Percentiles rank a stretch among this genome's conserved stretches.
These are phyloP conservation scores for Candida sojae DNA, from an alignment of 1,139 yeast genomes.

Conservation along the genomic window DNA sequence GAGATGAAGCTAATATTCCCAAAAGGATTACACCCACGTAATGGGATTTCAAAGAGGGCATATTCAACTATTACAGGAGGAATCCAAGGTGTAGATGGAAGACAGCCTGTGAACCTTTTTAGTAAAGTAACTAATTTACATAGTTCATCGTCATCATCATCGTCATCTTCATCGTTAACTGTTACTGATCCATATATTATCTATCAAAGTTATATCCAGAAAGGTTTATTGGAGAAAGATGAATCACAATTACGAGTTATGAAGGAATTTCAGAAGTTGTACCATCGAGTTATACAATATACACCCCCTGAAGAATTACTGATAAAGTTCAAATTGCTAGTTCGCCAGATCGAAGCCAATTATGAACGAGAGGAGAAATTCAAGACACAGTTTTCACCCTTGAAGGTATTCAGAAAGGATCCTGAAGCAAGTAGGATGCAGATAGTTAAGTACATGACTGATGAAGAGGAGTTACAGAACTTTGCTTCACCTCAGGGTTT, in stretches of 20 bases:
- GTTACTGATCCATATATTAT: slow-evolving; percentile 66
- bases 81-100: slow-evolving; percentile 37
- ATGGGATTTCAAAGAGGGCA: background rate
- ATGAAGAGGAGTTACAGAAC: slow-evolving; percentile 62
- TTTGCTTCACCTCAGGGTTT: slow-evolving; percentile 66
- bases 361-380: slow-evolving; percentile 23
- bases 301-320: slow-evolving; percentile 54
- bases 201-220: slow-evolving; percentile 54
- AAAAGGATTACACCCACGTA: background rate
- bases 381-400: slow-evolving; percentile 11
- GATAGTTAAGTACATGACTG: slow-evolving; percentile 53
- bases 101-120: slow-evolving; percentile 23
- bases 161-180: slow-evolving; percentile 24
- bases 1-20: background rate
- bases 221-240: slow-evolving; percentile 55
- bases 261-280: slow-evolving; percentile 64
- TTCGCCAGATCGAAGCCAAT: slow-evolving; percentile 48
- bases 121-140: no score
- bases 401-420: slow-evolving; percentile 20
- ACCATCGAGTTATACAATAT: slow-evolving; percentile 60
- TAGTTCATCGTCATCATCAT: no score
- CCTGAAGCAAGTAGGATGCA: slow-evolving; percentile 31
- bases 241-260: slow-evolving; percentile 62
- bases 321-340: slow-evolving; percentile 47
- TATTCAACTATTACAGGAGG: slow-evolving; percentile 8